A percentile compares a stretch with the other conserved stretches of the same genome.
Conservation (phyloP, 2,329 filamentous ascomycete genomes). For the Sarocladiaceae sp. region DNA sequence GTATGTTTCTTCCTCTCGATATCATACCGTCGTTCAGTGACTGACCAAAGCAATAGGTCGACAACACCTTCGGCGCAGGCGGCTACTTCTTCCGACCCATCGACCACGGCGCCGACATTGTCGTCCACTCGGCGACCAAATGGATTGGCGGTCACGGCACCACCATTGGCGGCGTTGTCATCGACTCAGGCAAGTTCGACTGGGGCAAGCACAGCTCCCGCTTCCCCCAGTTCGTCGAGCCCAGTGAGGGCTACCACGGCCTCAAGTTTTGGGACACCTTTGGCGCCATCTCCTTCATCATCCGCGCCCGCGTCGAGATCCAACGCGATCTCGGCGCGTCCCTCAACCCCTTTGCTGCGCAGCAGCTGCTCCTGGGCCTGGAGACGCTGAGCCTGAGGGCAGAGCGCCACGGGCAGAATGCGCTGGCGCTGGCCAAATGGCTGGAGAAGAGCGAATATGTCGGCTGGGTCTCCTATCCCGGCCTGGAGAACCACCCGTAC, state of each 20-base stretch:
- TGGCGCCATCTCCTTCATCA: conserved; percentile 72
- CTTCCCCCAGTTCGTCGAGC: conserved; percentile 91
- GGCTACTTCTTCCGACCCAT: conserved; percentile 85
- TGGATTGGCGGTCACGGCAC: conserved; percentile 97
- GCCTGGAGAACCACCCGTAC: conserved; percentile 72
- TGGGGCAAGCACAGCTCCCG: conserved; percentile 79
- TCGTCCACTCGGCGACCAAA: conserved; percentile 91
- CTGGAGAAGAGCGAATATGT: conserved; percentile 79
- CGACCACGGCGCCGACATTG: conserved; percentile 85
- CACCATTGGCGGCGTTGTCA: conserved; percentile 77
- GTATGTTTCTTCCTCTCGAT: conserved; percentile 29
- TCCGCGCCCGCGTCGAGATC: conserved; percentile 82
- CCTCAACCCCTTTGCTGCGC: conserved; percentile 85
- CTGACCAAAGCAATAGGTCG: conserved; percentile 45
- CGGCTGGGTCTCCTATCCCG: conserved; percentile 90
- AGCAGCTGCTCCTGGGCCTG: conserved; percentile 81
- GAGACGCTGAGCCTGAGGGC: conserved; percentile 85
- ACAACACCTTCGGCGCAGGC: conserved; percentile 93
- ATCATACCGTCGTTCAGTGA: neutral
- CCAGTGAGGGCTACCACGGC: conserved; percentile 82
- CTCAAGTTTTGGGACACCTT: conserved; percentile 94
- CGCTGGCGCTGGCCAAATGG: conserved; percentile 72
- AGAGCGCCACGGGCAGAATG: conserved; percentile 82
- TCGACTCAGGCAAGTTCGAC: conserved; percentile 89
- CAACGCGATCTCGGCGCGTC: conserved; percentile 78